phyloP scores from a whole-genome alignment of 202 grass and related monocot species.

The Elaeis oleifera region DNA sequence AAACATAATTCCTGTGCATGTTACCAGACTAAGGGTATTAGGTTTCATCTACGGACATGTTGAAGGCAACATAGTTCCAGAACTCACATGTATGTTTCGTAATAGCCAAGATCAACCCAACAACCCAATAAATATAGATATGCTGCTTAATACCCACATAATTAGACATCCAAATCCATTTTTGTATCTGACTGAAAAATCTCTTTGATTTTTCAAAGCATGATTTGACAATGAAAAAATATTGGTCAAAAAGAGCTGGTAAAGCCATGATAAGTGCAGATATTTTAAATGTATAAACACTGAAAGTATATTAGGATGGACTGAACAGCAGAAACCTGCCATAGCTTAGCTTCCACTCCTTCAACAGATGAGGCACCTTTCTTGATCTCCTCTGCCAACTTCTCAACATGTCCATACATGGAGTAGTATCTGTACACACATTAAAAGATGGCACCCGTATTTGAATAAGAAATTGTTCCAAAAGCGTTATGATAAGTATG shows the following conservation, averaged over 20 bases:
- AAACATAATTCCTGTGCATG: not conserved
- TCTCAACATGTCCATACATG: constrained; percentile 48
- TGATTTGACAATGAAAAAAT: too few relatives aligned
- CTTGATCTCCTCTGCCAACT: constrained; percentile 44
- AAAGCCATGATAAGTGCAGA: too few relatives aligned
- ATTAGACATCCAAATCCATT: not conserved
- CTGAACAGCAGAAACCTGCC: constrained; percentile 35
- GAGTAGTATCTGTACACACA: constrained; percentile 20
- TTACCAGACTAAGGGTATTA: not conserved
- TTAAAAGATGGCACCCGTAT: not conserved
- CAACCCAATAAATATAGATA: too few relatives aligned
- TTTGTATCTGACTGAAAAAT: too few relatives aligned
- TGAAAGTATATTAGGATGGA: too few relatives aligned
- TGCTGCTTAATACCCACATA: not conserved
- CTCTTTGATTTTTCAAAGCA: too few relatives aligned
- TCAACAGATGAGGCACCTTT: constrained; percentile 37
- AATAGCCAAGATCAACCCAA: too few relatives aligned
- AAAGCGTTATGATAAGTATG: constrained; percentile 6
- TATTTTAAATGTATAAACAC: too few relatives aligned
- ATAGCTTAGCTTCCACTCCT: constrained; percentile 47
- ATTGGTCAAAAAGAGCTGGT: too few relatives aligned
- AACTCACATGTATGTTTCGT: too few relatives aligned
- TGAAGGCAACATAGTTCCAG: too few relatives aligned
- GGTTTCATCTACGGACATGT: too few relatives aligned
- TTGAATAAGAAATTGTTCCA: not conserved